These are phyloP conservation scores for Endogone sp. DNA, from an alignment of 192 early-diverging fungal species.

Conservation along the genomic window DNA sequence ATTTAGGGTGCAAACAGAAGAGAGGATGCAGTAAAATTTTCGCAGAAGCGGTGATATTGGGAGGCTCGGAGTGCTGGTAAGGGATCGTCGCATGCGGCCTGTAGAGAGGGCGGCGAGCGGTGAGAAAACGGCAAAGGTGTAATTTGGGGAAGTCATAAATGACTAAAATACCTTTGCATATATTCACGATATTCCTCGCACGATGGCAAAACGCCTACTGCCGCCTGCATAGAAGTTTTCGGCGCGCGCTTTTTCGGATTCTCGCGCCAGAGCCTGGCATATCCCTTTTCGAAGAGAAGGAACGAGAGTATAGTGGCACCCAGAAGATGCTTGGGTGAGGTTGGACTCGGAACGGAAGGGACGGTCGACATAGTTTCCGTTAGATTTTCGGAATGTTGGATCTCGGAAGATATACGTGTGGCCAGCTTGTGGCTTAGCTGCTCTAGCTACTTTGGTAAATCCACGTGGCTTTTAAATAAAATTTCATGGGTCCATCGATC, in stretches of 20 bases:
- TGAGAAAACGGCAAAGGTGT: not conserved
- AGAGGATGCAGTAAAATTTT: not conserved
- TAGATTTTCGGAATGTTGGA: too few relatives aligned
- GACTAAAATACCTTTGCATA: not conserved
- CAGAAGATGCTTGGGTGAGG: not conserved
- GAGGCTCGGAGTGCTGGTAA: not conserved
- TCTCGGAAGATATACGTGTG: too few relatives aligned
- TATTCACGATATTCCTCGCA: not conserved
- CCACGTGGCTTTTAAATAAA: too few relatives aligned
- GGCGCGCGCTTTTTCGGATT: not conserved
- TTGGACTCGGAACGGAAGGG: not conserved
- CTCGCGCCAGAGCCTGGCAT: not conserved
- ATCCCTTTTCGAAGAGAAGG: not conserved
- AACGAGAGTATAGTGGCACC: not conserved
- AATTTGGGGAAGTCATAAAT: not conserved
- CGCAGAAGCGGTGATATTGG: not conserved
- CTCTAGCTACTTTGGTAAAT: too few relatives aligned
- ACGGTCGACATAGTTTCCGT: not conserved
- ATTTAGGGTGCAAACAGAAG: not conserved
- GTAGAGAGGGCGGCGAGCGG: not conserved
- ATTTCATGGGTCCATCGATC: too few relatives aligned
- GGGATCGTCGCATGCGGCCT: not conserved
- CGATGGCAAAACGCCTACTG: not conserved
- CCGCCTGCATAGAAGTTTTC: not conserved
- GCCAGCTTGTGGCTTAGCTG: too few relatives aligned